Evolutionary conservation across 73 alveolate genomes (phyloP), one percentile per base, ranked within the genome.

Genomic region (Stentor roeselii): DNA sequence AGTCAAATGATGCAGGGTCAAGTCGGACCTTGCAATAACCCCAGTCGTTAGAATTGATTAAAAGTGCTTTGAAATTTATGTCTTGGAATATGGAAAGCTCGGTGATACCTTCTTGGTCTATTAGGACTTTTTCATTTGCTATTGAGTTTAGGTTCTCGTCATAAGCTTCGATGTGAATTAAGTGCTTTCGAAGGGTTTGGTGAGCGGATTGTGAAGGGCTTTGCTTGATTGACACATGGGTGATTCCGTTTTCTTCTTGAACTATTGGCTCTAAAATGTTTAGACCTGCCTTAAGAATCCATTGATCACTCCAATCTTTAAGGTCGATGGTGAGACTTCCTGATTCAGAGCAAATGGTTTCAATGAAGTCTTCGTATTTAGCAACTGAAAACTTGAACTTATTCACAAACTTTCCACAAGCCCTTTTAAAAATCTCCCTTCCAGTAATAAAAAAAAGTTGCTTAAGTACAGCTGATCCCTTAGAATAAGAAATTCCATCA

Each of bases 401-500:
- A 32, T 86, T 83, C 92, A 97, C 92, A 88, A 95, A 97, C 34
- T 85, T 84, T 58, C 90, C 91, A 82, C 93, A 91, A 11, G 98
- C 98, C 61, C 91, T 82, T 41, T 88, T 87, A 83, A 97, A 91
- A 3, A 90, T 91, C 59, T 95, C 96, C 50, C 89, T 95, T 27
- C 99, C 98, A 59, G 95, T 88, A 84, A 90, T 82, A 80, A 91
- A 93, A 87, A 89, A 94, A 83, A 95, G 87, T 82, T 95, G 95
- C 90, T 95, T 95, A 32, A 97, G 93, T 85, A 96, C 78, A 14
- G 99, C 95, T 36, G 99, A 92, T 30, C 99, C 99, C 87, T 97
- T 97, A 21, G 97, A 99, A 88, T 97, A 97, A 34, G 97, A 92
- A 59, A 97, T 97, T 2, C 97, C 98, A 90, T 97, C 99, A 84